A percentile compares a stretch with the other conserved stretches of the same genome.
Conservation (phyloP, 2,329 filamentous ascomycete genomes). For the Ceratocystis variospora region DNA sequence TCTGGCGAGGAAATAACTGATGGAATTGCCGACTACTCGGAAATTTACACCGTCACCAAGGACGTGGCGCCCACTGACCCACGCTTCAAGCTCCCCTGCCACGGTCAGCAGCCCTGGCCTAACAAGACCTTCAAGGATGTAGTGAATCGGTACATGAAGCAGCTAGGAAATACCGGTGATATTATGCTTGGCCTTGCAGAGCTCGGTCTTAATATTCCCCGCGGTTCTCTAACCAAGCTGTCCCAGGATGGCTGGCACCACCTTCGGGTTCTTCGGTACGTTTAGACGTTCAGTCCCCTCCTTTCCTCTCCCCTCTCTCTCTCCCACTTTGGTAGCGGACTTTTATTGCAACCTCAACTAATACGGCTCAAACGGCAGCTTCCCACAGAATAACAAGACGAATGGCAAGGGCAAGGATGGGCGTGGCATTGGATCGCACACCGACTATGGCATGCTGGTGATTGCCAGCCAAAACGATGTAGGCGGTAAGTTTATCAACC, state of each 20-base stretch:
- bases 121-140: slow-evolving; percentile 29
- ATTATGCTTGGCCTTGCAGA: slow-evolving; percentile 35
- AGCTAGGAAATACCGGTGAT: slow-evolving; percentile 31
- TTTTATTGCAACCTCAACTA: background rate
- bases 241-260: slow-evolving; percentile 40
- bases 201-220: slow-evolving; percentile 30
- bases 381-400: slow-evolving; percentile 25
- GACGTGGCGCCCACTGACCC: slow-evolving; percentile 30
- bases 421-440: slow-evolving; percentile 39
- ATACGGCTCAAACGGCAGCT: slow-evolving; percentile 21
- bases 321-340: too few species aligned
- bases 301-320: too few species aligned
- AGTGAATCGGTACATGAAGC: slow-evolving; percentile 31
- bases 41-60: slow-evolving; percentile 40
- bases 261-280: slow-evolving; percentile 34
- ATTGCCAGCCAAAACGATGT: slow-evolving; percentile 38
- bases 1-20: slow-evolving; percentile 36
- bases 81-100: slow-evolving; percentile 36
- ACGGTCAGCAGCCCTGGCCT: slow-evolving; percentile 37
- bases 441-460: slow-evolving; percentile 39
- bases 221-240: slow-evolving; percentile 30
- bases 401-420: slow-evolving; percentile 38
- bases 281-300: background rate
- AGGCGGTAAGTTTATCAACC: slow-evolving; percentile 27
- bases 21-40: slow-evolving; percentile 37